Evolutionary conservation across 1,139 yeast species (phyloP), one percentile per base, ranked within the genome.

Genomic region (Pichia sp.): DNA sequence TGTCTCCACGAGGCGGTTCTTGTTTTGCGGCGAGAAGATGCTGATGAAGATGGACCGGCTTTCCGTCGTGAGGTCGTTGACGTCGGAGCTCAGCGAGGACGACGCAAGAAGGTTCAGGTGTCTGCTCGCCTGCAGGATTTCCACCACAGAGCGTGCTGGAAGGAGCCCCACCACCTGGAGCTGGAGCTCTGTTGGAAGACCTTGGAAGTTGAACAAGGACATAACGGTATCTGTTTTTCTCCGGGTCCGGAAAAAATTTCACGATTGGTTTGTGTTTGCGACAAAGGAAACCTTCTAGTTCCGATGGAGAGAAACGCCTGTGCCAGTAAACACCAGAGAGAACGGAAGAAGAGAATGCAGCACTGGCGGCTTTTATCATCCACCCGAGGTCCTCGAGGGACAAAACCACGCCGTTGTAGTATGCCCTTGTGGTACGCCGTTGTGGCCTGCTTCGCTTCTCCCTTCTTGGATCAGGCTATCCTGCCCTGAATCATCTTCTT

Each of bases 1-100:
- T 5, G 63, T 56, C 49, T 61, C 65, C 8, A 60, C 56, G 7
- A 57, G 49, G 30, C 50, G 58, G 16, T 57, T 57, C 11, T 56
- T 58, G 38, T 57, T 59, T 51, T 66, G 69, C 13, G 69, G 69
- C 1, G 69, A 65, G 45, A 55, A 66, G 4, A 66, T 44, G 26
- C 64, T 57, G 4, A 66, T 54, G 36, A 54, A 61, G 1, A 66
- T 32, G 8, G 52, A 51, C 6, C 56, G 41, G 31, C 52, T 44
- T 32, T 47, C 45, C 8, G 26, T 10, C 4, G 53, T 49, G 8
- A 49, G 10, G 4, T 46, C 54, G 45, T 15, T 52, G 4, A 46
- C 47, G 36, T 34, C 42, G 30, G 53, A 44, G 7, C 8, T n/a
- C 15, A 54, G 51, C 13, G 46, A 42, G 16, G 50, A 50, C 42